Percentiles rank a stretch among this genome's conserved stretches.
phyloP scores from a whole-genome alignment of 2,329 filamentous ascomycete genomes.

The Zasmidium cellare region DNA sequence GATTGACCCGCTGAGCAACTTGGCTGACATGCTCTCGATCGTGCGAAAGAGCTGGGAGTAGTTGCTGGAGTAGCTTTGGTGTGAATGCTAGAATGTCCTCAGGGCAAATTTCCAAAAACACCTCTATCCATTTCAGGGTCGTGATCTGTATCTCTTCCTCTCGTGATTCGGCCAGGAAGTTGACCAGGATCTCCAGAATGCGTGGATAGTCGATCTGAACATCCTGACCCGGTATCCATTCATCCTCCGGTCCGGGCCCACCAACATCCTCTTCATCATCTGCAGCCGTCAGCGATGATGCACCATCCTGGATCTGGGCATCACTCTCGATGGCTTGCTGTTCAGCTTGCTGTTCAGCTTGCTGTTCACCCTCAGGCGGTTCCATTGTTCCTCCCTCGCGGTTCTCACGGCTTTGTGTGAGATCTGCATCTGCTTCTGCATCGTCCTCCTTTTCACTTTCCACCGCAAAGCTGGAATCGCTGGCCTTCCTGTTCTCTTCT shows the following conservation, averaged over 20 bases:
- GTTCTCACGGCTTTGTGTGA: slow-evolving; percentile 19
- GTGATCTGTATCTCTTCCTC: slow-evolving; percentile 92
- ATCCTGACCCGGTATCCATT: slow-evolving; percentile 97
- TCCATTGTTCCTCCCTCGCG: slow-evolving; percentile 21
- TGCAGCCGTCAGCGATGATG: slow-evolving; percentile 56
- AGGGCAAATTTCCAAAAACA: slow-evolving; percentile 94
- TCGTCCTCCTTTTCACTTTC: slow-evolving; percentile 47
- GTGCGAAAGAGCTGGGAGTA: slow-evolving; percentile 91
- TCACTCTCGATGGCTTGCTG: slow-evolving; percentile 11
- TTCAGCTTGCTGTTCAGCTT: neutral
- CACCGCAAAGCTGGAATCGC: slow-evolving; percentile 22
- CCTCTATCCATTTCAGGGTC: slow-evolving; percentile 90
- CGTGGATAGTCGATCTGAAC: slow-evolving; percentile 90
- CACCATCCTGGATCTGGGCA: slow-evolving; percentile 54
- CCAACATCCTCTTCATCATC: slow-evolving; percentile 48
- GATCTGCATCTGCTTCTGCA: slow-evolving; percentile 29
- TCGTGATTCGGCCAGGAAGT: slow-evolving; percentile 78
- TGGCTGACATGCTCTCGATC: slow-evolving; percentile 85
- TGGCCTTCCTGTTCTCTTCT: slow-evolving; percentile 43
- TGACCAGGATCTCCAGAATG: slow-evolving; percentile 87
- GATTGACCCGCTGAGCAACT: slow-evolving; percentile 86
- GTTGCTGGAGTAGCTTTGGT: slow-evolving; percentile 84
- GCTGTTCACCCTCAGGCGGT: slow-evolving; percentile 6
- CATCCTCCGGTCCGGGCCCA: slow-evolving; percentile 64
- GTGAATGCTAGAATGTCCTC: slow-evolving; percentile 96